phyloP scores from a whole-genome alignment of 768 basidiomycete genomes.

The Mrakia blollopis region DNA sequence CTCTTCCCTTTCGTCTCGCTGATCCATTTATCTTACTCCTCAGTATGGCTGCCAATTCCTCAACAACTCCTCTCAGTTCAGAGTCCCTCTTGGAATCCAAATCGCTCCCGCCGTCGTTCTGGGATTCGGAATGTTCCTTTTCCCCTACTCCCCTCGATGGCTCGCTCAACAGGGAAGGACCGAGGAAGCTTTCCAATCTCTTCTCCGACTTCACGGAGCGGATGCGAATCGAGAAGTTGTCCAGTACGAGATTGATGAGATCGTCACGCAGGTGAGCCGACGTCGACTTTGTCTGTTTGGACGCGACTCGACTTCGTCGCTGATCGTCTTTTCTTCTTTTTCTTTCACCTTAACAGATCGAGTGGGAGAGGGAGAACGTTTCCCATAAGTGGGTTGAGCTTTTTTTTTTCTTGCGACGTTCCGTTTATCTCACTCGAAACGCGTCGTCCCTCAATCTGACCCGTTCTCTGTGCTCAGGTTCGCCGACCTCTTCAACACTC shows the following conservation, averaged over 20 bases:
- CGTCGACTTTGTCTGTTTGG: neutral
- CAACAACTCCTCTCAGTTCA: neutral
- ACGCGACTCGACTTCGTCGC: neutral
- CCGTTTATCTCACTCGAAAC: too few relatives aligned
- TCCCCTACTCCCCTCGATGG: conserved; percentile 16
- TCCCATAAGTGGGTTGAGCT: neutral
- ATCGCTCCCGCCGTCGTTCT: neutral
- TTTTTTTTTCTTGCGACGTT: neutral
- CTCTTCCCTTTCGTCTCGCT: too few relatives aligned
- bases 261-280: neutral
- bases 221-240: neutral
- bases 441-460: neutral
- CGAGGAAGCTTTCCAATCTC: conserved; percentile 11
- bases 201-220: neutral
- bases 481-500: conserved; percentile 2
- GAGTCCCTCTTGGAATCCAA: conserved; percentile 5
- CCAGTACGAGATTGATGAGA: conserved; percentile 11
- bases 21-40: too few relatives aligned
- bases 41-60: conserved; percentile 17
- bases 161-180: conserved; percentile 1
- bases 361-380: conserved; percentile 17
- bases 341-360: neutral
- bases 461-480: neutral
- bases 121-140: neutral
- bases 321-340: neutral